Evolutionary conservation across 2,329 filamentous ascomycete species (phyloP), one percentile per base, ranked within the genome.

Genomic region (Arthrobotrys megalospora): DNA sequence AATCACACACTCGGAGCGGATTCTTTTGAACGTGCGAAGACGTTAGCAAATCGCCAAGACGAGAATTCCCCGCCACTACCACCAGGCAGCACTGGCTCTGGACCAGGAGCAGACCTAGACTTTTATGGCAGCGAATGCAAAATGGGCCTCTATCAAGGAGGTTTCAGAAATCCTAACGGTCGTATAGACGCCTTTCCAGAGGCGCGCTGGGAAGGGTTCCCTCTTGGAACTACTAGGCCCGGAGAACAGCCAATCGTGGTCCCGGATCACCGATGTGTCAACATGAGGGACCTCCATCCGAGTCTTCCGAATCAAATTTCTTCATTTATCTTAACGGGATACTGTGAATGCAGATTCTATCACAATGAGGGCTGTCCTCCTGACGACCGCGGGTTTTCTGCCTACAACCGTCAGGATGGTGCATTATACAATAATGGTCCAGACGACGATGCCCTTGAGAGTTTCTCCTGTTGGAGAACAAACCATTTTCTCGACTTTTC

Each of bases 361-460:
- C 32, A 38, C 16, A 16, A 38, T 16, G 52, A 58, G 34, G 16
- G 11, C 19, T 58, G 34, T 8, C 50, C 24, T 2, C 50, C 50
- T 1, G 52, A 16, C 52, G 32, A 38, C 6, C n/a, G 32, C 10
- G n/a, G n/a, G 8, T 58, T 58, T 21, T 21, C 32, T 7, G 66
- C 66, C 1, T 60, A 50, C 19, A 70, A 70, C 34, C 53, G 66
- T 3, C 53, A 60, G 32, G 66, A 62, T 43, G 41, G 21, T 1
- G 32, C 38, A 1, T 21, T 70, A 32, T 21, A 19, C 7, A 16
- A n/a, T 5, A 62, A 62, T 19, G 66, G 66, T 0, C 41, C 52
- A 1, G n/a, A 50, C 32, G 8, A 50, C n/a, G 16, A 70, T 43
- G 11, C 14, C 1, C 45, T 70, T 11, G 62, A 66, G 45, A 66